Base-by-base conservation (phyloP, 805 yeast species). In the Nakazawaea ambrosiae region DNA sequence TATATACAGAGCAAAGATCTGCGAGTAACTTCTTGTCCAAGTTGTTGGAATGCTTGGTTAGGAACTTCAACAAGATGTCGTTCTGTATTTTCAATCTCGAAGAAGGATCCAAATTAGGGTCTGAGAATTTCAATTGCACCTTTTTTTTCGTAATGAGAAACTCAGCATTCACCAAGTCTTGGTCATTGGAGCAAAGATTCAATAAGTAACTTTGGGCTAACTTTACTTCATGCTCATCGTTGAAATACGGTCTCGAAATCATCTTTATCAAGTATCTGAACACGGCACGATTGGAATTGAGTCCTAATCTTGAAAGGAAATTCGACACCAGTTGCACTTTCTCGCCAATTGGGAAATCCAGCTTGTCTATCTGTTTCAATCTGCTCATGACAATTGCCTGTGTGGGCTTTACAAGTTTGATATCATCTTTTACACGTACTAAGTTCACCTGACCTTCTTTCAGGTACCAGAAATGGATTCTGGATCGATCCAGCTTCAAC, bases 101-200 rank as follows among this genome's bases (percentile, higher is more conserved):
- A 4, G 15, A 18, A 5, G 28, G 34, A 18, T 29, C n/a, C 20
- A 26, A 20, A 23, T 2, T 4, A 16, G 5, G 5, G 8, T 31
- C 31, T 11, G 31, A 25, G 16, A 37, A 37, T 26, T 10, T 4
- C 23, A 31, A 20, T 15, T 16, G 20, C 8, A 33, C 34, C 5
- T 18, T 10, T 15, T 38, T 38, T 22, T 20, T 33, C 34, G 29
- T 18, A 17, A 38, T 28, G 10, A 22, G 22, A 5, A 38, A 22
- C n/a, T 37, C 40, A 7, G 20, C 20, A 6, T 16, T 10, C 20
- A 33, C 11, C 12, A n/a, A 11, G 5, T 24, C n/a, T n/a, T n/a
- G n/a, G n/a, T n/a, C n/a, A n/a, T n/a, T n/a, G n/a, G n/a, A n/a
- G n/a, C n/a, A n/a, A n/a, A n/a, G n/a, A n/a, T n/a, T n/a, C n/a